These are phyloP conservation scores for Blastobotrys americana DNA, from an alignment of 805 yeast genomes.

Conservation along the genomic window DNA sequence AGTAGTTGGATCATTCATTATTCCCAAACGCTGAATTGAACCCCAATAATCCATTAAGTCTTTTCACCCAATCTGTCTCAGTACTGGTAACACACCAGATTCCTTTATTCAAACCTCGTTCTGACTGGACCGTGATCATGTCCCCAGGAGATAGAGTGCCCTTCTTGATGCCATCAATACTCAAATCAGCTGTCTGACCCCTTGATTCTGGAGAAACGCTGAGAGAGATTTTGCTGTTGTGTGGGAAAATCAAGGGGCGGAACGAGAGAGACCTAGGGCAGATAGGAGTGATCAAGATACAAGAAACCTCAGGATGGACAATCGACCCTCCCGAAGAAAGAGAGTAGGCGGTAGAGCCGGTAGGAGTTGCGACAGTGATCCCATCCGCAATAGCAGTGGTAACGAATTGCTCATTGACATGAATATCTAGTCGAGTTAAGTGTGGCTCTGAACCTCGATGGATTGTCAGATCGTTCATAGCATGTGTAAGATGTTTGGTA, in stretches of 20 bases:
- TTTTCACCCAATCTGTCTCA: conserved; percentile 87
- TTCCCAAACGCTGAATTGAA: conserved; percentile 74
- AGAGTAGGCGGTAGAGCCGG: conserved; percentile 93
- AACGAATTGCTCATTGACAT: conserved; percentile 72
- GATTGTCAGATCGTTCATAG: conserved; percentile 85
- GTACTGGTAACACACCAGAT: conserved; percentile 82
- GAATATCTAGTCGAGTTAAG: conserved; percentile 74
- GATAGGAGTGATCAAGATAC: conserved; percentile 78
- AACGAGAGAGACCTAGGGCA: conserved; percentile 90
- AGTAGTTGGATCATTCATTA: neutral
- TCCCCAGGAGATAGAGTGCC: conserved; percentile 65
- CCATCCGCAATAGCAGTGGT: conserved; percentile 95
- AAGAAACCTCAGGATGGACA: conserved; percentile 80
- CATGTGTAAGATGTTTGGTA: conserved; percentile 40
- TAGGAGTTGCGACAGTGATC: conserved; percentile 76
- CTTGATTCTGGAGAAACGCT: conserved; percentile 29
- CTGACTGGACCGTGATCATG: conserved; percentile 25
- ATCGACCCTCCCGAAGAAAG: conserved; percentile 87
- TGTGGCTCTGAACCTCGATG: conserved; percentile 89
- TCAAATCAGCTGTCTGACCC: conserved; percentile 47
- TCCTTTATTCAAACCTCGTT: conserved; percentile 37
- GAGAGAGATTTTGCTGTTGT: conserved; percentile 55
- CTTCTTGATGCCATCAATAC: conserved; percentile 80
- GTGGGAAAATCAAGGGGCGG: conserved; percentile 78
- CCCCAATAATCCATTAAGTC: conserved; percentile 80